These are phyloP conservation scores for Xylaria longipes DNA, from an alignment of 495 filamentous ascomycete genomes.

Conservation along the genomic window DNA sequence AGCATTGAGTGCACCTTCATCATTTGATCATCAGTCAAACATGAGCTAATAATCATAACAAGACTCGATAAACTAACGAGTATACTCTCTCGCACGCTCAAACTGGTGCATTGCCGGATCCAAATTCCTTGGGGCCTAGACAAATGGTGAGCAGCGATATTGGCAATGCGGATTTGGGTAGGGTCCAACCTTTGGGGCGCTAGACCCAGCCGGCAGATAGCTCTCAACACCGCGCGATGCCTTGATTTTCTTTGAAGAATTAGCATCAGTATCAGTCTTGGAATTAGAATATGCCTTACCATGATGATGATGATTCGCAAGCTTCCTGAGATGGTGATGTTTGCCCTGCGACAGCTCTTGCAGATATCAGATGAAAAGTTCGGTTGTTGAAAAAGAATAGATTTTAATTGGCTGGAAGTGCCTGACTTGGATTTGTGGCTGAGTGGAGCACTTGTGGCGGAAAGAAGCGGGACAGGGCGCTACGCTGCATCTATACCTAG, in stretches of 20 bases:
- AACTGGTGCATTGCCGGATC: slow-evolving; percentile 95
- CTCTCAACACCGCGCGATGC: slow-evolving; percentile 77
- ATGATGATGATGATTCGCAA: slow-evolving; percentile 14
- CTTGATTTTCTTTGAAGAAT: slow-evolving; percentile 76
- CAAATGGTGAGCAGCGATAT: slow-evolving; percentile 27
- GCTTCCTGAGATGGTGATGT: slow-evolving; percentile 2
- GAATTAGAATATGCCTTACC: slow-evolving; percentile 4
- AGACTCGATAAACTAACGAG: slow-evolving; percentile 63
- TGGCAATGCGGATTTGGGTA: neutral
- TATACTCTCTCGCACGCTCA: slow-evolving; percentile 92
- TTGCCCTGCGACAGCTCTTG: neutral
- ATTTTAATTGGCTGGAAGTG: slow-evolving; percentile 20
- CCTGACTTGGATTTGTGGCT: slow-evolving; percentile 7
- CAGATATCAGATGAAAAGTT: slow-evolving; percentile 20
- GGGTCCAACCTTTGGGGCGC: slow-evolving; percentile 49
- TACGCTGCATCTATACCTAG: too few species aligned
- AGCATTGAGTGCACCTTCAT: slow-evolving; percentile 63
- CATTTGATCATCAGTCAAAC: neutral
- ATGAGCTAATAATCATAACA: neutral
- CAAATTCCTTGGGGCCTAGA: slow-evolving; percentile 73
- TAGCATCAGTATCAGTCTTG: neutral
- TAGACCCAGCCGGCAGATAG: slow-evolving; percentile 79
- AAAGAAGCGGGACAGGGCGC: neutral
- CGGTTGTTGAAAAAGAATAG: neutral
- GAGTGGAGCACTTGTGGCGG: slow-evolving; percentile 4